These are phyloP conservation scores for Termitomyces sp. DNA, from an alignment of 768 basidiomycete genomes.

Conservation along the genomic window DNA sequence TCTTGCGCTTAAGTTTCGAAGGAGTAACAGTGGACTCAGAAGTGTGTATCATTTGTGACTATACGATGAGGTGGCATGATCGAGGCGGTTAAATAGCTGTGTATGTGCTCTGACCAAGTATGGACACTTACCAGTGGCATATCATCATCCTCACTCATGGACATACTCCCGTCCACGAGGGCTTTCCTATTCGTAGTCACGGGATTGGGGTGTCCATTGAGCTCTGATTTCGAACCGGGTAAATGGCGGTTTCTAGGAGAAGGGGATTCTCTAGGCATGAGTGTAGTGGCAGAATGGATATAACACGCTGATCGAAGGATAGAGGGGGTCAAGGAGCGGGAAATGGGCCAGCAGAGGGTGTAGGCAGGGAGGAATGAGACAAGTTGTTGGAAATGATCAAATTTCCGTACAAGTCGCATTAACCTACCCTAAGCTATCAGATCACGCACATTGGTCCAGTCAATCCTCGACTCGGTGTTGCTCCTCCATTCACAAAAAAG, in stretches of 20 bases:
- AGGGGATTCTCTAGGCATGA: constrained; percentile 42
- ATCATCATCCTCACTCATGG: constrained; percentile 70
- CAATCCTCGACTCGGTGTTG: background rate
- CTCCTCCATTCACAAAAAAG: constrained; percentile 10
- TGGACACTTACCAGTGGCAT: constrained; percentile 56
- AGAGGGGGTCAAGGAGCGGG: constrained; percentile 9
- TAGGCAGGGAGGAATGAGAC: constrained; percentile 22
- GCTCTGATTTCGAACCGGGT: constrained; percentile 36
- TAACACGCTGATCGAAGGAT: constrained; percentile 14
- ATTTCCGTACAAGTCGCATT: constrained; percentile 34
- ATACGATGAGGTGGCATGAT: constrained; percentile 22
- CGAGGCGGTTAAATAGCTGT: constrained; percentile 13
- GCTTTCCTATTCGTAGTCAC: constrained; percentile 41
- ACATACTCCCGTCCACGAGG: constrained; percentile 34
- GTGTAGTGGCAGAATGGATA: constrained; percentile 19
- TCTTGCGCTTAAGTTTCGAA: constrained; percentile 55
- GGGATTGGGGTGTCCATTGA: constrained; percentile 31
- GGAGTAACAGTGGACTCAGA: constrained; percentile 37
- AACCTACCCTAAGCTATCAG: constrained; percentile 55
- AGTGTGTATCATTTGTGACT: constrained; percentile 53
- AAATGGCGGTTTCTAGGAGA: constrained; percentile 60
- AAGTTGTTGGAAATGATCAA: constrained; percentile 30
- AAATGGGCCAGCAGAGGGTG: constrained; percentile 14
- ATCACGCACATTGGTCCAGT: constrained; percentile 23
- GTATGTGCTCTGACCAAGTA: constrained; percentile 2